These are phyloP conservation scores for Fusarium anthophilum DNA, from an alignment of 2,329 filamentous ascomycete species.

Conservation along the genomic window DNA sequence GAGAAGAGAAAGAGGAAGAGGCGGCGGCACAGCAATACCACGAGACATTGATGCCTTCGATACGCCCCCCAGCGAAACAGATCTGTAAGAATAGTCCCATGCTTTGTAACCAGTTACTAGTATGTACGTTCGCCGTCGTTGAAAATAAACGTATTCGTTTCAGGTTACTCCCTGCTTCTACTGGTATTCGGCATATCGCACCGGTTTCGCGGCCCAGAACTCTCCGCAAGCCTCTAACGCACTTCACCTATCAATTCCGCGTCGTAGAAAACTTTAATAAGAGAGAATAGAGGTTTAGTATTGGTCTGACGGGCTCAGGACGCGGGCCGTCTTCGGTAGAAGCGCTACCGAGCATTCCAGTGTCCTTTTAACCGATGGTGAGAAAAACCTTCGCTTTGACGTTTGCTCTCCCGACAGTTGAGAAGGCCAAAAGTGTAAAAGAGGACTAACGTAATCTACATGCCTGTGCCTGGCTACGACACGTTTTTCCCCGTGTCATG, in stretches of 20 bases:
- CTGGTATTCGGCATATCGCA: conserved; percentile 13
- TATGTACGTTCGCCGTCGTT: neutral
- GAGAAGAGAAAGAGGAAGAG: conserved; percentile 6
- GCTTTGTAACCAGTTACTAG: neutral
- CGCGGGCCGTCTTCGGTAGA: conserved; percentile 20
- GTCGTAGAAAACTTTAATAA: conserved; percentile 13
- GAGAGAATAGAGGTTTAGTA: conserved; percentile 8
- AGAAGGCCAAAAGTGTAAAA: conserved; percentile 31
- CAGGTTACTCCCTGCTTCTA: conserved; percentile 18
- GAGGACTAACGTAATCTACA: neutral
- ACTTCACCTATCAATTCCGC: neutral
- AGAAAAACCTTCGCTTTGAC: neutral
- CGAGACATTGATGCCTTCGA: conserved; percentile 1
- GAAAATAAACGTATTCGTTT: conserved; percentile 29
- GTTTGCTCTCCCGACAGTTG: conserved; percentile 9
- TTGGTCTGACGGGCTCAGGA: conserved; percentile 5
- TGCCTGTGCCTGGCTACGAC: conserved; percentile 16
- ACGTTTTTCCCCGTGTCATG: neutral
- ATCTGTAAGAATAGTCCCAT: neutral
- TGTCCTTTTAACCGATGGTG: neutral
- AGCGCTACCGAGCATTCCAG: conserved; percentile 12
- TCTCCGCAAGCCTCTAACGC: neutral
- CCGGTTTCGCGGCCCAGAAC: conserved; percentile 8
- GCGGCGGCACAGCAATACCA: conserved; percentile 28
- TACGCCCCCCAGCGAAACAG: neutral